Base-by-base conservation (phyloP, 768 basidiomycete genomes). In the Calocera cornea region DNA sequence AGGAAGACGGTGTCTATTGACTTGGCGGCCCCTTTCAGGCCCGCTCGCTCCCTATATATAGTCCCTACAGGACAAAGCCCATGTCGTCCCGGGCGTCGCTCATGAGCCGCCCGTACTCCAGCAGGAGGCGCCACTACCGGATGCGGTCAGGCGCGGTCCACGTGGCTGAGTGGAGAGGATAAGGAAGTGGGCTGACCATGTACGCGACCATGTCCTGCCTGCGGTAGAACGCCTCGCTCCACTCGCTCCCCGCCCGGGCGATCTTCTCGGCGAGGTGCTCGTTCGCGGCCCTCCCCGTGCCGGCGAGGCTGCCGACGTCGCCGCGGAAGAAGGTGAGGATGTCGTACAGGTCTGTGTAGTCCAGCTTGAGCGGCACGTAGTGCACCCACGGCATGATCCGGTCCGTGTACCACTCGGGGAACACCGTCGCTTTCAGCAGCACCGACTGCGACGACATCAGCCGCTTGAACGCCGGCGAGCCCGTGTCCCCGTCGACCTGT, bases 381-480 rank as follows among this genome's bases (percentile, higher is more conserved):
- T 89, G 88, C 11, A 88, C 79, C 87, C 87, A 89, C 0, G 87
- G 86, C 34, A 78, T 80, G 54, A 86, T 77, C 12, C 85, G 81
- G 67, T 85, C 83, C 14, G 76, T 78, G 14, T 72, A 85, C 88
- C 88, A 89, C 76, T 89, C 88, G 0, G 87, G 87, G 72, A 86
- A 88, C 69, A 88, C 81, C 0, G 87, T 88, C 36, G 84, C 79
- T 72, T 89, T 88, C 77, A 89, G 83, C 7, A 88, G 77, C 17
- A 87, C 76, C 0, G 87, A 80, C 27, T 87, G 86, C 29, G 83
- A 80, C 1, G 84, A 83, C 2, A 88, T 79, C 1, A 88, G 77
- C 2, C 86, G 78, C 68, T 86, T 86, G 74, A 88, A 89, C 2
- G 86, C 80, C n/a, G 83, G 80, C 1, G 85, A 86, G 86, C 87